Evolutionary conservation across 768 basidiomycete species (phyloP), one percentile per base, ranked within the genome.

Genomic region (Glaciozyma martinii): DNA sequence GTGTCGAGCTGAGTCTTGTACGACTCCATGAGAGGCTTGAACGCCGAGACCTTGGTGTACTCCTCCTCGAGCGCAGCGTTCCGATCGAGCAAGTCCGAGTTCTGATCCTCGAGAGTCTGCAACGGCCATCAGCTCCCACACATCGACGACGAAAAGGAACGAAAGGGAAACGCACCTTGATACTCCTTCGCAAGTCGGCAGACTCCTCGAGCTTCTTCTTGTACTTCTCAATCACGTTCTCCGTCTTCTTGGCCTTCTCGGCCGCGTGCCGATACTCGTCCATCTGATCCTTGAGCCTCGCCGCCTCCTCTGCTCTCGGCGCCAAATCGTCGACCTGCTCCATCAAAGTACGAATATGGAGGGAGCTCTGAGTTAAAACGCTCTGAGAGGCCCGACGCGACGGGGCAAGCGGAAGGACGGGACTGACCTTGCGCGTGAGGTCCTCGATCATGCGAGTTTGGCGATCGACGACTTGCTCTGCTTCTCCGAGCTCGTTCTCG

Each of bases 171-270:
- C 50, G 37, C 54, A 79, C 79, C 70, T 79, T 78, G 60, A 80
- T 64, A 55, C 76, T 74, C 47, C 78, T 63, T 32, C 73, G 72
- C 30, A 75, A 71, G 68, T 94, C 90, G 19, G 88, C 90, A 6
- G 88, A 85, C 75, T 97, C 95, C 72, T 97, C 94, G 1, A 98
- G 82, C 78, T 98, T 99, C 82, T 90, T 93, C 79, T 93, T 94
- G 77, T 97, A 93, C 76, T 98, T 99, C 77, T 97, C 92, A 83
- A 95, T 89, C 33, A 95, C 92, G 73, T 93, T 93, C 78, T 98
- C 95, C 1, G 86, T 88, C 80, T 97, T 98, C 72, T 89, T 86
- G 49, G 92, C 79, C 70, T 85, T 89, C 72, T 97, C 95, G 5
- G 89, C 88, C 8, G 90, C 87, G 78, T 97, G 92, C 8, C 87